These are phyloP conservation scores for Carnegiea gigantea DNA, from an alignment of 179 eudicot genomes.

Conservation along the genomic window DNA sequence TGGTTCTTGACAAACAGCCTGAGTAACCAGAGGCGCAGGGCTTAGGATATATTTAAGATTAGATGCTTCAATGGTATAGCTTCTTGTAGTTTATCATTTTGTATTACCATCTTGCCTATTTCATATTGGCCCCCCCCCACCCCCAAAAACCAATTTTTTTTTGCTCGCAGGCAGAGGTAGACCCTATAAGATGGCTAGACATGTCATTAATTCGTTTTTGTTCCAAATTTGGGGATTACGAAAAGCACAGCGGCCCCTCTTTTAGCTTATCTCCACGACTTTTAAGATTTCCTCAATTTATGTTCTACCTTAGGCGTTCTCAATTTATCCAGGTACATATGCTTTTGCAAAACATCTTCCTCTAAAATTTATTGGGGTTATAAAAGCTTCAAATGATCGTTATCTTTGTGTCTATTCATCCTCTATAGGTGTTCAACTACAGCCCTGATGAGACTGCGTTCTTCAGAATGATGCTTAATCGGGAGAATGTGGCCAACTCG, in stretches of 20 bases:
- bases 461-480: conserved; percentile 87
- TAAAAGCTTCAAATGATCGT: background rate
- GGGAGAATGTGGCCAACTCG: conserved; percentile 91
- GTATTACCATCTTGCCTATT: background rate
- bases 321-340: conserved; percentile 86
- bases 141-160: background rate
- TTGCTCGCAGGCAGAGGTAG: conserved; percentile 85
- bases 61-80: background rate
- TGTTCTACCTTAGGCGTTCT: conserved; percentile 83
- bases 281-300: conserved; percentile 93
- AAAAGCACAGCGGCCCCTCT: conserved; percentile 73
- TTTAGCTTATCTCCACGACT: conserved; percentile 84
- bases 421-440: conserved; percentile 82
- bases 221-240: conserved; percentile 85
- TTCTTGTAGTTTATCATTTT: conserved; percentile 1
- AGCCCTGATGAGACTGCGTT: conserved; percentile 99
- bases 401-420: background rate
- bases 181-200: conserved; percentile 97
- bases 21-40: background rate
- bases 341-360: background rate
- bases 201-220: conserved; percentile 83
- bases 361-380: background rate
- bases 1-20: background rate
- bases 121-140: background rate
- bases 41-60: background rate